Evolutionary conservation across 2,329 filamentous ascomycete species (phyloP).

Genomic region (Chaetomiaceae sp.): DNA sequence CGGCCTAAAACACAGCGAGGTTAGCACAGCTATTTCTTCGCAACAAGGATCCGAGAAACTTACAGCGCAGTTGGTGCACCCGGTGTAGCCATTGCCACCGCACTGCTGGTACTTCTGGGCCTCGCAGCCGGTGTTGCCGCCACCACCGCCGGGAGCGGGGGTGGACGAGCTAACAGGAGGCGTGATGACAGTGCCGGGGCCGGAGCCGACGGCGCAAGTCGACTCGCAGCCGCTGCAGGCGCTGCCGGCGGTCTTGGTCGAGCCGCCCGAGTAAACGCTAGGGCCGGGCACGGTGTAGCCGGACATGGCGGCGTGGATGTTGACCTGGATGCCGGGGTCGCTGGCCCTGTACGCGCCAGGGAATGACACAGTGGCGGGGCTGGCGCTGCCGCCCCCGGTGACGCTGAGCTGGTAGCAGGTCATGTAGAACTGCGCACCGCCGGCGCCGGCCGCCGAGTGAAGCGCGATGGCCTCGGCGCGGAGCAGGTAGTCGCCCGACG

Average conservation of each 20-base stretch:
- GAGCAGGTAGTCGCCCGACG: conserved; percentile 41
- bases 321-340: conserved; percentile 45
- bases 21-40: too few species aligned
- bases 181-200: conserved; percentile 17
- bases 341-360: conserved; percentile 42
- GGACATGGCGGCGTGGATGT: conserved; percentile 41
- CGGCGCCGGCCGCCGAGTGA: conserved; percentile 37
- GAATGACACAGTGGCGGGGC: conserved; percentile 34
- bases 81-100: conserved; percentile 39
- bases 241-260: conserved; percentile 38
- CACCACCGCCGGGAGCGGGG: not conserved
- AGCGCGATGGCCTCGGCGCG: conserved; percentile 47
- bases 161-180: conserved; percentile 5
- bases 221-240: conserved; percentile 39
- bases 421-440: conserved; percentile 38
- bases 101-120: conserved; percentile 38
- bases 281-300: conserved; percentile 43
- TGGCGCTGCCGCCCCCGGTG: conserved; percentile 29
- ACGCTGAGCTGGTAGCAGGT: conserved; percentile 37
- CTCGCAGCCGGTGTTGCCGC: conserved; percentile 27
- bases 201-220: conserved; percentile 36
- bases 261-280: conserved; percentile 38
- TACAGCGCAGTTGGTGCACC: conserved; percentile 39
- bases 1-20: conserved; percentile 17
- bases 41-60: conserved; percentile 24